Conservation (phyloP, 805 yeast species). For the Candida caryicola region DNA sequence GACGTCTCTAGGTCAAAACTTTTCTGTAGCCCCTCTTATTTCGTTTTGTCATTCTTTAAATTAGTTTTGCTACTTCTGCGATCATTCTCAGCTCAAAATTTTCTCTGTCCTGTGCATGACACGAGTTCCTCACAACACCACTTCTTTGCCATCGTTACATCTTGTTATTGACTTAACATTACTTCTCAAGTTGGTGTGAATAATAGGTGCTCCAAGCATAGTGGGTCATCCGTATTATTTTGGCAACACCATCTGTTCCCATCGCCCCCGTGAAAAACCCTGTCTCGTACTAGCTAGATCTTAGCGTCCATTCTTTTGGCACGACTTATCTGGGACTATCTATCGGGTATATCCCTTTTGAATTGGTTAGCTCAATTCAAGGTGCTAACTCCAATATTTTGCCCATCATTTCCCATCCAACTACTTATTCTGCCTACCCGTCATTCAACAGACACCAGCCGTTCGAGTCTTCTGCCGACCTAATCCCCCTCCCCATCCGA, state of each 20-base stretch:
- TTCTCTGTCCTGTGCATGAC: not conserved
- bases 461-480: too few relatives aligned
- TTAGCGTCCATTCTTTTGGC: slow-evolving; percentile 9
- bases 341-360: not conserved
- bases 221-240: not conserved
- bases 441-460: too few relatives aligned
- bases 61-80: too few relatives aligned
- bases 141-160: not conserved
- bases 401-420: too few relatives aligned
- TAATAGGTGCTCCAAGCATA: not conserved
- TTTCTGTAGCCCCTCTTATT: too few relatives aligned
- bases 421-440: too few relatives aligned
- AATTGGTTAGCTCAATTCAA: too few relatives aligned
- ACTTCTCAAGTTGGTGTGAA: not conserved
- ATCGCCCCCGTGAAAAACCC: not conserved
- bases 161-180: not conserved
- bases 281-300: not conserved
- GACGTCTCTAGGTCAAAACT: too few relatives aligned
- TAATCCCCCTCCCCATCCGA: too few relatives aligned
- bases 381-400: too few relatives aligned
- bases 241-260: not conserved
- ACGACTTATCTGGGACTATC: slow-evolving; percentile 1
- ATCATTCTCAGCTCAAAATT: not conserved
- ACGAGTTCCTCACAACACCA: not conserved
- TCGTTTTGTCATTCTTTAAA: too few relatives aligned